phyloP scores from a whole-genome alignment of 108 stramenopile genomes.

The Stephanodiscus minutulus region DNA sequence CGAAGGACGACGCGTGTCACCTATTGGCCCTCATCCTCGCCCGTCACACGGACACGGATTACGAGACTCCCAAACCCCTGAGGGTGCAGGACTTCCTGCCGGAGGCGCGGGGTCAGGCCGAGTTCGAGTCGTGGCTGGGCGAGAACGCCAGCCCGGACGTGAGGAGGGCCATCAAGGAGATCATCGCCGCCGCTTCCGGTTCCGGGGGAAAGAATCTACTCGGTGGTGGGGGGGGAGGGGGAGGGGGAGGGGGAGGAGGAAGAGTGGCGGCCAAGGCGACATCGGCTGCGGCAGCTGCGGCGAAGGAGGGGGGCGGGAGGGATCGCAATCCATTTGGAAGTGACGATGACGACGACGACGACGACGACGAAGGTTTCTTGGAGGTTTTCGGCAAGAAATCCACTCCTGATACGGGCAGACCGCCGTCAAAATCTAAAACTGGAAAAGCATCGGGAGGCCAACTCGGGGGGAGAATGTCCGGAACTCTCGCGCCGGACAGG shows the following conservation, averaged over 20 bases:
- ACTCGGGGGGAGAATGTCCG: constrained; percentile 1
- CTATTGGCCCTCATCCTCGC: constrained; percentile 71
- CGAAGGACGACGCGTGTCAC: constrained; percentile 78
- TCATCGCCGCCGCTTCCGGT: constrained; percentile 20
- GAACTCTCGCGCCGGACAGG: constrained; percentile 32
- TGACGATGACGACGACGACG: constrained; percentile 44
- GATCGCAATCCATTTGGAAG: constrained; percentile 16
- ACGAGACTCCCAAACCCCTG: constrained; percentile 60
- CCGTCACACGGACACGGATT: constrained; percentile 71
- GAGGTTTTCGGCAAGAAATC: constrained; percentile 38
- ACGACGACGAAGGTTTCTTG: constrained; percentile 45
- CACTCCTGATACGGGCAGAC: constrained; percentile 1
- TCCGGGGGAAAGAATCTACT: neutral
- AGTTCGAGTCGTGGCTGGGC: constrained; percentile 74
- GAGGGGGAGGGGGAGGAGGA: constrained; percentile 40
- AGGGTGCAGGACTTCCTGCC: constrained; percentile 64
- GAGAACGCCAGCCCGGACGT: constrained; percentile 55
- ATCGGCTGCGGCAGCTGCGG: constrained; percentile 11
- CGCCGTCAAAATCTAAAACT: neutral
- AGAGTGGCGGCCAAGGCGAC: constrained; percentile 19
- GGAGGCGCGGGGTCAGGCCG: constrained; percentile 47
- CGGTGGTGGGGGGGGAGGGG: too few relatives aligned
- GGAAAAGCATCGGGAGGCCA: neutral
- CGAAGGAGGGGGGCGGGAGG: constrained; percentile 42
- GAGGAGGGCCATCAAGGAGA: constrained; percentile 59